Evolutionary conservation across 2,329 filamentous ascomycete species (phyloP), one percentile per base, ranked within the genome.

Genomic region (Penicillium concentricum): DNA sequence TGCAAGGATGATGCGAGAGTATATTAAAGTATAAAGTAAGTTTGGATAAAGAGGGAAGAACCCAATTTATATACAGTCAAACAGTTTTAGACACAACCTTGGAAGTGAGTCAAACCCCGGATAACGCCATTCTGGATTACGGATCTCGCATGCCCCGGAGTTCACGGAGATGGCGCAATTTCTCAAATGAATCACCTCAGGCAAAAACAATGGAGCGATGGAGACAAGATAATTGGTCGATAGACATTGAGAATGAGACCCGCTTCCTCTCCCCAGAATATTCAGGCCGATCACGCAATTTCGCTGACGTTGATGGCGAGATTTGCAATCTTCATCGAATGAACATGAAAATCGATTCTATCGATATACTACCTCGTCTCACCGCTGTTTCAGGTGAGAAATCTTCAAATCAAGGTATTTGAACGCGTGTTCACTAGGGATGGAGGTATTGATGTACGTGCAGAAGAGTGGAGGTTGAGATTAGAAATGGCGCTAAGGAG

Each of bases 81-180:
- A 10, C 28, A 30, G n/a, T n/a, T 30, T 30, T 10, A 58, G 51
- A 45, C 45, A n/a, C n/a, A n/a, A n/a, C n/a, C n/a, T n/a, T n/a
- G n/a, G n/a, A 28, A 24, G 28, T 65, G 59, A 63, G 55, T 65
- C 57, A 64, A 26, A 60, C 48, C 53, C 59, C 60, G 42, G 53
- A 62, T 57, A 51, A 60, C 51, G 59, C 58, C 56, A 55, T 61
- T 51, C 50, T 65, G 51, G 61, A 59, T 59, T n/a, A 45, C 32
- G 30, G 38, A 48, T 49, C 43, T 49, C n/a, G 37, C 34, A 54
- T 62, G 49, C 42, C 51, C 54, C 56, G 57, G 62, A 59, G 52
- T 49, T 47, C 45, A 59, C 58, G 59, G 62, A 51, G 50, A 72
- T 72, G 59, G 69, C 69, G 68, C 69, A 66, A 72, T 72, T 63